phyloP scores from a whole-genome alignment of 345 rosid species.

The Murraya koenigii region DNA sequence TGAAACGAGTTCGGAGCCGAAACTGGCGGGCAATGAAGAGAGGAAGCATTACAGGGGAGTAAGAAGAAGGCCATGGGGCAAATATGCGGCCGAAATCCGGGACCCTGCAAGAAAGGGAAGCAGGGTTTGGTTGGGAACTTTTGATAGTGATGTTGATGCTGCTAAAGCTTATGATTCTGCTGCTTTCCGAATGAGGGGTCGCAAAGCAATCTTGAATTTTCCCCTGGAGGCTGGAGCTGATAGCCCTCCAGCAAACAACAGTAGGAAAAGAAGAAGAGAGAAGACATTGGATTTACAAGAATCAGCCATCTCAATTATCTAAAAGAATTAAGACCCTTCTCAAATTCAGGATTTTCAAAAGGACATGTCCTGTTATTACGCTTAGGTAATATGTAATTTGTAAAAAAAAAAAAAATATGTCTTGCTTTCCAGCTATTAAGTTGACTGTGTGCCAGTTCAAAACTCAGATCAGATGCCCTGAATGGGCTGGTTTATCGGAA shows the following conservation, averaged over 20 bases:
- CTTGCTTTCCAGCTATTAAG: not conserved
- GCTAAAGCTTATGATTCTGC: slow-evolving; percentile 90
- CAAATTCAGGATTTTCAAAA: not conserved
- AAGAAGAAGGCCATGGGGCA: slow-evolving; percentile 92
- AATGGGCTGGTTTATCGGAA: not conserved
- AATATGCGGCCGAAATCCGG: slow-evolving; percentile 91
- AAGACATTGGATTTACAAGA: slow-evolving; percentile 15
- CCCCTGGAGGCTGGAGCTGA: slow-evolving; percentile 72
- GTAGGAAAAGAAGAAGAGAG: slow-evolving; percentile 54
- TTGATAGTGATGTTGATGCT: slow-evolving; percentile 65
- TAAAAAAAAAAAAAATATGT: not conserved
- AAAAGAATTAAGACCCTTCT: not conserved
- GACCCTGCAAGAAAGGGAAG: slow-evolving; percentile 77
- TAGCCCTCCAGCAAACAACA: slow-evolving; percentile 40
- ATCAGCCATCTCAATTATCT: not conserved
- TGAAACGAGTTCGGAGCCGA: not conserved
- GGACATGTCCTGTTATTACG: not conserved
- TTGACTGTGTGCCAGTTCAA: not conserved
- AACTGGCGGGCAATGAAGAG: slow-evolving; percentile 13
- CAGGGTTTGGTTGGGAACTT: slow-evolving; percentile 93
- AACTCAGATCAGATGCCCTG: not conserved
- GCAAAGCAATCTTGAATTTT: slow-evolving; percentile 82
- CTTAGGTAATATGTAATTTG: not conserved
- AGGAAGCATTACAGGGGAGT: slow-evolving; percentile 79
- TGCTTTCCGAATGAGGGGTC: slow-evolving; percentile 82